Conservation (phyloP, 371 early-diverging fungal genomes). For the Zopfochytrium polystomum region DNA sequence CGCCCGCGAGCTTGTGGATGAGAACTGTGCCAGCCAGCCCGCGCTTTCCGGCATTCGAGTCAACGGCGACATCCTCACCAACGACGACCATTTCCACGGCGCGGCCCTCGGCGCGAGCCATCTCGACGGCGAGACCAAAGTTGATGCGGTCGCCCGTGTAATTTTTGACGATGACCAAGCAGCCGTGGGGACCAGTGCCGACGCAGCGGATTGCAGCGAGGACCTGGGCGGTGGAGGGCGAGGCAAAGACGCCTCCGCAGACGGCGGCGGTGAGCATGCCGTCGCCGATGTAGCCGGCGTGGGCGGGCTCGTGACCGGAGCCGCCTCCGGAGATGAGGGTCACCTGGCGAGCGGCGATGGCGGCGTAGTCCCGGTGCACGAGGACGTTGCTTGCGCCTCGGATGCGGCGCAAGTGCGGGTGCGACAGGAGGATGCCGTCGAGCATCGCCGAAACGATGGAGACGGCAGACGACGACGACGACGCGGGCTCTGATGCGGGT, state of each 20-base stretch:
- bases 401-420: no score
- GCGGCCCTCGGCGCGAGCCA: slow-evolving; percentile 51
- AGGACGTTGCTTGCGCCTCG: no score
- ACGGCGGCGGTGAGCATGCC: slow-evolving; percentile 75
- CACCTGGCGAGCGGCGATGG: no score
- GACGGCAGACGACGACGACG: no score
- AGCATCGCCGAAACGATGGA: no score
- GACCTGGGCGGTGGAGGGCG: slow-evolving; percentile 72
- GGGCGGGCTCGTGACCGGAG: slow-evolving; percentile 81
- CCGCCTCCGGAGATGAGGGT: no score
- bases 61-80: slow-evolving; percentile 77
- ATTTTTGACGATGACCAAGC: slow-evolving; percentile 74
- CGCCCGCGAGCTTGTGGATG: slow-evolving; percentile 77
- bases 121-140: slow-evolving; percentile 78
- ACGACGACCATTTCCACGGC: slow-evolving; percentile 62
- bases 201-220: slow-evolving; percentile 61
- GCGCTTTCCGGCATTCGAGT: slow-evolving; percentile 69
- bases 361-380: no score
- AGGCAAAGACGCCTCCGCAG: slow-evolving; percentile 81
- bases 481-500: no score
- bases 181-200: slow-evolving; percentile 61
- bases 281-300: slow-evolving; percentile 71
- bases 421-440: no score
- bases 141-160: slow-evolving; percentile 72
- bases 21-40: slow-evolving; percentile 76